Conservation (phyloP, 2,329 filamentous ascomycete genomes). For the Hypoxylon sp. region DNA sequence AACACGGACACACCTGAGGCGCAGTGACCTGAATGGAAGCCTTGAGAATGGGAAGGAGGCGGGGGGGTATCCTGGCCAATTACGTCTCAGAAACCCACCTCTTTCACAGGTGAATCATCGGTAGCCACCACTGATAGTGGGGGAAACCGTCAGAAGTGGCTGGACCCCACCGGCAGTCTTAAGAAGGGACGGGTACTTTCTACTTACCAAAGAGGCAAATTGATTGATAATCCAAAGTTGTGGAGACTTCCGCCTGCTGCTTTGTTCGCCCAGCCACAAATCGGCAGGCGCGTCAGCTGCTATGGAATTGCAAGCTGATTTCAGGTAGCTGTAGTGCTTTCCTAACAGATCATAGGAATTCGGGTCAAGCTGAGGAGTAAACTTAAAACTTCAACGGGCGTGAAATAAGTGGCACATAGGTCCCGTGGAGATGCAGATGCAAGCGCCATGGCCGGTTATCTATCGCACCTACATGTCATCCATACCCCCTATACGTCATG, state of each 20-base stretch:
- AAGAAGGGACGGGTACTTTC: slow-evolving; percentile 22
- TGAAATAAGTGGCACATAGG: neutral
- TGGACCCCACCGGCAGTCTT: slow-evolving; percentile 36
- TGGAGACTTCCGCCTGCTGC: slow-evolving; percentile 12
- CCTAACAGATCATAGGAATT: too few relatives aligned
- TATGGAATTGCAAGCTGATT: too few relatives aligned
- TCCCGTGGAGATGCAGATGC: neutral
- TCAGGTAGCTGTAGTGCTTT: neutral
- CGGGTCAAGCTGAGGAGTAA: neutral
- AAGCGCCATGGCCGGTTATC: neutral
- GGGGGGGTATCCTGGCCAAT: slow-evolving; percentile 44
- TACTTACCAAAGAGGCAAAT: slow-evolving; percentile 35
- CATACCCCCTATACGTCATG: slow-evolving; percentile 31
- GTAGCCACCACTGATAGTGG: slow-evolving; percentile 43
- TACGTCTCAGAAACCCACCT: slow-evolving; percentile 21
- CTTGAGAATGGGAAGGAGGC: slow-evolving; percentile 46
- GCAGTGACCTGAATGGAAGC: slow-evolving; percentile 51
- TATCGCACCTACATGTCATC: neutral
- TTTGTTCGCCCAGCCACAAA: slow-evolving; percentile 29
- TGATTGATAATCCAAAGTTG: slow-evolving; percentile 35
- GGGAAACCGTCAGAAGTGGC: slow-evolving; percentile 50
- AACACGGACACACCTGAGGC: slow-evolving; percentile 45
- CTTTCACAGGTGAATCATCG: slow-evolving; percentile 48
- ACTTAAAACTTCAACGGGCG: neutral
- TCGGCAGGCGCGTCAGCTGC: slow-evolving; percentile 7